These are phyloP conservation scores for Chionographis japonica DNA, from an alignment of 106 monocot genomes.

Conservation along the genomic window DNA sequence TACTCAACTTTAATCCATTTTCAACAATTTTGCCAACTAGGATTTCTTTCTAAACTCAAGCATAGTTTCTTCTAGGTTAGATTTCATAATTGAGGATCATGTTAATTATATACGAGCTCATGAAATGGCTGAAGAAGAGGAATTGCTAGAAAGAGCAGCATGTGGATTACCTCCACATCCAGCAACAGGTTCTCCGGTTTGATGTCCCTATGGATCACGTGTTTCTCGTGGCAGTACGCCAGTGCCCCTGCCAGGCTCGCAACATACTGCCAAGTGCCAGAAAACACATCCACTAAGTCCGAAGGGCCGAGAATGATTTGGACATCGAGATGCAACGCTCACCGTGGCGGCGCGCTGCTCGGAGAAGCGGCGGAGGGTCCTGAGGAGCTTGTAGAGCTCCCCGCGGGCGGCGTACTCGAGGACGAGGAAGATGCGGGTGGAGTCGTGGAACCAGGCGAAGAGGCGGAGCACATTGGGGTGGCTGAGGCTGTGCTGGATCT, in stretches of 20 bases:
- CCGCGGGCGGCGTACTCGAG: conserved; percentile 77
- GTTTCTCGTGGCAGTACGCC: conserved; percentile 80
- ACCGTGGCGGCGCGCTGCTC: conserved; percentile 81
- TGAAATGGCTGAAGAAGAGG: no score
- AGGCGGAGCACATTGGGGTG: conserved; percentile 87
- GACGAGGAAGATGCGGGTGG: conserved; percentile 67
- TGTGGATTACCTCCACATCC: conserved; percentile 53
- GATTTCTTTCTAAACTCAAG: no score
- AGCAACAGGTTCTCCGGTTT: conserved; percentile 93
- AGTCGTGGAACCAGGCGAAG: conserved; percentile 84
- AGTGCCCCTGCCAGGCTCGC: conserved; percentile 75
- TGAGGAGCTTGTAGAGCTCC: conserved; percentile 81
- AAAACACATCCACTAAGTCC: conserved; percentile 5
- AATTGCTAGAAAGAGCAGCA: no score
- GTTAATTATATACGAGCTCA: no score
- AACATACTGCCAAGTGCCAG: conserved; percentile 46
- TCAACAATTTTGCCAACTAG: no score
- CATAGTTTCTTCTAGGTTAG: no score
- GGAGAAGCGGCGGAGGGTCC: conserved; percentile 47
- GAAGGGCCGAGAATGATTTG: not conserved
- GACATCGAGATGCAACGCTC: not conserved
- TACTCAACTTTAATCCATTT: no score
- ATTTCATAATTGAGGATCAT: no score
- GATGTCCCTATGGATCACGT: conserved; percentile 97
- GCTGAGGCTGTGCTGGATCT: conserved; percentile 63